Base-by-base conservation (phyloP, 73 alveolate species). In the Blepharisma japonicum region DNA sequence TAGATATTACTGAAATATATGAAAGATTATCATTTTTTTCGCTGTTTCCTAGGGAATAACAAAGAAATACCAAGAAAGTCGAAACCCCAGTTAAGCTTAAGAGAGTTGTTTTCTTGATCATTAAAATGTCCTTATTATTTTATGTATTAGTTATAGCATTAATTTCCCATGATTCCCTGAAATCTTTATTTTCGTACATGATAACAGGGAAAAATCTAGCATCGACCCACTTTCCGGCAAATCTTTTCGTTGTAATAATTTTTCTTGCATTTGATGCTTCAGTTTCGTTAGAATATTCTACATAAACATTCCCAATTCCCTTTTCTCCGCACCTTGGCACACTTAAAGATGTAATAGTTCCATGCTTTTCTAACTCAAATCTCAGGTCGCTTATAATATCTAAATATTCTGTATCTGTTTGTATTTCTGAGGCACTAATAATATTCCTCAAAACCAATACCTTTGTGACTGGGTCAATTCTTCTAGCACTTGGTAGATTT, bases 301-400 rank as follows among this genome's bases (percentile, higher is more conserved):
- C 80, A 70, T 45, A 70, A 9, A n/a, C 71, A 47, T 70, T 70
- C 42, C 80, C 80, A 70, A n/a, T 9, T 4, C 80, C 80, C 20
- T 39, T 45, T 45, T 39, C 66, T 83, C 83, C 74, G 6, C 96
- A 96, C 72, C 92, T 82, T 14, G 99, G 99, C 48, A 94, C 90
- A 81, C 81, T 92, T 7, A 94, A 81, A 70, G 83, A 80, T 45
- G 77, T 81, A 11, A 94, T 93, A 45, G 89, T 87, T 5, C 98
- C 99, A 78, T 67, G 84, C n/a, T 54, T 77, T 9, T 70, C 79
- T 46, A 92, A 86, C 79, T 90, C 91, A 80, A 86, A 92, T 77
- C 87, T 83, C 46, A 94, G 56, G 86, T 94, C 99, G 55, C 89
- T 90, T 18, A 84, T 77, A 45, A 90, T 71, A 68, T 94, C 97